These are phyloP conservation scores for Aspergillus sp. DNA, from an alignment of 2,329 filamentous ascomycete species.

Conservation along the genomic window DNA sequence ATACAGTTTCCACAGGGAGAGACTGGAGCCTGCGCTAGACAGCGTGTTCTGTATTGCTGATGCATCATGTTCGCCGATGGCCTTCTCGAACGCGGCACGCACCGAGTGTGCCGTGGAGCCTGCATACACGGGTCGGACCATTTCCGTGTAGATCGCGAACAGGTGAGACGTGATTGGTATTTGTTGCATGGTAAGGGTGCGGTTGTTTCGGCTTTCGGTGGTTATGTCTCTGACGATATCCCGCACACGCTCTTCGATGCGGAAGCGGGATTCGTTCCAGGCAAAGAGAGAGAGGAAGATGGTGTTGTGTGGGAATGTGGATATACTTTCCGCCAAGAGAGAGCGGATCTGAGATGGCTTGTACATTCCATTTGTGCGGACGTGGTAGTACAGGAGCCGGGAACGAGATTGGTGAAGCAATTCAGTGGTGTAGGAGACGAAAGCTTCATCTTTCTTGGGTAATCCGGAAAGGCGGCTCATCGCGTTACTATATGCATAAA, in stretches of 20 bases:
- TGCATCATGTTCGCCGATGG: conserved; percentile 36
- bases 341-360: conserved; percentile 65
- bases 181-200: conserved; percentile 11
- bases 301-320: conserved; percentile 70
- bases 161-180: conserved; percentile 49
- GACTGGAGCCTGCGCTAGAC: conserved; percentile 34
- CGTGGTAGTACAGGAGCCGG: conserved; percentile 65
- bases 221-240: conserved; percentile 53
- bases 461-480: conserved; percentile 42
- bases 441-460: conserved; percentile 34
- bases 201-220: conserved; percentile 20
- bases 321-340: conserved; percentile 60
- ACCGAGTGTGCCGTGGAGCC: conserved; percentile 52
- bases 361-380: conserved; percentile 62
- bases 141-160: conserved; percentile 57
- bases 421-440: conserved; percentile 49
- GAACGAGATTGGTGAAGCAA: conserved; percentile 67
- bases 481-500: conserved; percentile 46
- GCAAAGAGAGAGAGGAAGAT: conserved; percentile 70
- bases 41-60: conserved; percentile 9
- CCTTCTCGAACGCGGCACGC: conserved; percentile 56
- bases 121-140: conserved; percentile 43
- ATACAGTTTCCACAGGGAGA: conserved; percentile 54
- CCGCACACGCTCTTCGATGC: conserved; percentile 75
- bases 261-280: conserved; percentile 70